Percentiles rank a stretch among this genome's conserved stretches.
Evolutionary conservation across 2,329 filamentous ascomycete species (phyloP).

Genomic region (Apiospora koreana): DNA sequence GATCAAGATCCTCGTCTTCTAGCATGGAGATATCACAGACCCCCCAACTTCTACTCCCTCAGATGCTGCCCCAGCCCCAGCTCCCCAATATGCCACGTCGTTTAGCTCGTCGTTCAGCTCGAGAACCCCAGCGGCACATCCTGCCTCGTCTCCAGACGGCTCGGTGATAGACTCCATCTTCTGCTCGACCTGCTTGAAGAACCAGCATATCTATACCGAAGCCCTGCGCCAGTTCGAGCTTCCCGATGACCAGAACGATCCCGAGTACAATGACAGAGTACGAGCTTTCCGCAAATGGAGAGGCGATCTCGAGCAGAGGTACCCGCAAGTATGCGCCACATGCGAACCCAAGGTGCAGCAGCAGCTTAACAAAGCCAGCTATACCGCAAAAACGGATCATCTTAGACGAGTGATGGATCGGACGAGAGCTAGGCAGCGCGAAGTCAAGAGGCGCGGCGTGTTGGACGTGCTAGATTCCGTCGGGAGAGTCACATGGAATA

Average conservation of each 20-base stretch:
- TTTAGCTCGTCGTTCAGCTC: not conserved
- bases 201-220: constrained; percentile 79
- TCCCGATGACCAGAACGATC: constrained; percentile 62
- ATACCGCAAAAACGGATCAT: constrained; percentile 82
- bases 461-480: constrained; percentile 45
- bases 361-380: constrained; percentile 70
- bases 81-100: not conserved
- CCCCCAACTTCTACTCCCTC: constrained; percentile 61
- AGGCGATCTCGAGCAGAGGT: constrained; percentile 73
- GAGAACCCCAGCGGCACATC: constrained; percentile 22
- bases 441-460: constrained; percentile 38
- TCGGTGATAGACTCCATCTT: constrained; percentile 45
- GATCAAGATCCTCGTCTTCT: constrained; percentile 15
- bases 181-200: constrained; percentile 82
- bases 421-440: constrained; percentile 48
- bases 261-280: constrained; percentile 69
- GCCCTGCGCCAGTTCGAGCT: constrained; percentile 81
- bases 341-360: constrained; percentile 76
- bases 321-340: constrained; percentile 82
- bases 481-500: constrained; percentile 50
- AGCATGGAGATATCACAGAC: constrained; percentile 90
- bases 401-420: constrained; percentile 74
- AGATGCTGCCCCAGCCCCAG: not conserved
- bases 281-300: constrained; percentile 70
- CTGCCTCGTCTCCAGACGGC: constrained; percentile 32